Conservation (phyloP, 352 stramenopile species). For the Phytophthora capsici region DNA sequence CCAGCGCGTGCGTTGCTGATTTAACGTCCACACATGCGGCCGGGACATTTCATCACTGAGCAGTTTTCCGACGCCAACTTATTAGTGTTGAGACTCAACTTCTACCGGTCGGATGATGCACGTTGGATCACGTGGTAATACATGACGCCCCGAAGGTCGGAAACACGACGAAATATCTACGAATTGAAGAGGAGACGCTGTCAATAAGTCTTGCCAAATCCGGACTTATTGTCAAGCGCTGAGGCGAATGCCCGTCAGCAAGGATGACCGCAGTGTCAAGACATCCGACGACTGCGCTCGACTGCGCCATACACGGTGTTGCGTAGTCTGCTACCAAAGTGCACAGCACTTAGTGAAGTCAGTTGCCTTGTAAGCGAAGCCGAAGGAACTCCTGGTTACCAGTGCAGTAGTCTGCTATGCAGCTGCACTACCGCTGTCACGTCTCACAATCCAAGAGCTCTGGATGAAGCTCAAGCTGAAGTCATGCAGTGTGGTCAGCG, state of each 20-base stretch:
- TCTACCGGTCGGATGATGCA: too few relatives aligned
- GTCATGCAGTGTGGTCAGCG: background rate
- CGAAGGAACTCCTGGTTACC: too few relatives aligned
- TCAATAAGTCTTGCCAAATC: background rate
- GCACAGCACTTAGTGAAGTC: slow-evolving; percentile 1
- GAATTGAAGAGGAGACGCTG: slow-evolving; percentile 7
- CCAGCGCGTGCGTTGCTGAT: slow-evolving; percentile 28
- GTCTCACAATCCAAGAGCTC: slow-evolving; percentile 5
- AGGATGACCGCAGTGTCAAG: slow-evolving; percentile 5
- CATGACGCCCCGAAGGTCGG: slow-evolving; percentile 1
- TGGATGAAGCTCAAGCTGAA: background rate
- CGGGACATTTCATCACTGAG: slow-evolving; percentile 22
- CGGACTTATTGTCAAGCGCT: background rate
- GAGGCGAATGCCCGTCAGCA: slow-evolving; percentile 1
- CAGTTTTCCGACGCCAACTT: slow-evolving; percentile 12
- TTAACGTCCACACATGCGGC: slow-evolving; percentile 11
- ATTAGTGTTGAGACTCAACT: background rate
- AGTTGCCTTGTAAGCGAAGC: background rate
- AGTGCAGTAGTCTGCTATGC: background rate
- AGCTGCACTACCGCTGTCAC: slow-evolving; percentile 6
- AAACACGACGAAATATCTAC: slow-evolving; percentile 2
- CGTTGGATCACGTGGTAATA: slow-evolving; percentile 10
- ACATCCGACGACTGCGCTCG: too few relatives aligned
- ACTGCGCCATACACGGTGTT: too few relatives aligned
- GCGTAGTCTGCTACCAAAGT: too few relatives aligned